Base-by-base conservation (phyloP, 331 rosid genomes). In the Prunus yedoensis region DNA sequence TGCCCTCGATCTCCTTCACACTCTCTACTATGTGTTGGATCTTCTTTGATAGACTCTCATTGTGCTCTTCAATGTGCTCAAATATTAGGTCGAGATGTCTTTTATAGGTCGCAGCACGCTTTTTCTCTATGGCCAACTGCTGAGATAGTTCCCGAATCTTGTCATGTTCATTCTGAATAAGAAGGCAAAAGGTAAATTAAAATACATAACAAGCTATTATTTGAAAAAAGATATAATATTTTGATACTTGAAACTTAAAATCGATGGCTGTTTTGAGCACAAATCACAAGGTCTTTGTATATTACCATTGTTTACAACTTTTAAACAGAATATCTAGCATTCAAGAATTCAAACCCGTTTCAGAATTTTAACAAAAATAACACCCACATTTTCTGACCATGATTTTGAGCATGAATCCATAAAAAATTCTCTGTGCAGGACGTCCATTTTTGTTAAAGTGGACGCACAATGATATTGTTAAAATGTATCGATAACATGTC, bases 21-120 rank as follows among this genome's bases (percentile, higher is more conserved):
- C 81, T 90, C 35, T 88, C 91, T 71, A 92, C 97, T 72, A 90
- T 84, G 87, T 90, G 88, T 77, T 91, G 99, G 79, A 95, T 87
- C 96, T 86, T 95, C 82, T 85, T 92, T 47, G 99, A 89, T 60
- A 95, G 85, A 82, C 78, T 88, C 79, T 88, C 87, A 67, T 95
- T 92, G 83, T 92, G 98, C 86, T 95, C 92, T 35, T 90, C 98
- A 25, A 92, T 92, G 76, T 90, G 94, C 86, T 92, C 97, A 61
- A 95, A 95, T 76, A 95, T 71, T 77, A 91, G 78, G 78, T 95
- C 99, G 70, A 95, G 92, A 76, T 92, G 99, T 84, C 97, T 90
- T 87, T 92, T 95, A 82, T 95, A 92, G 4, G 88, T 80, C 3
- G 93, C 98, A 0, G 96, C 83, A 82, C 98, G 89, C 85, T 92